Conservation (phyloP, 2,329 filamentous ascomycete genomes). For the Aspergillus nomiae region DNA sequence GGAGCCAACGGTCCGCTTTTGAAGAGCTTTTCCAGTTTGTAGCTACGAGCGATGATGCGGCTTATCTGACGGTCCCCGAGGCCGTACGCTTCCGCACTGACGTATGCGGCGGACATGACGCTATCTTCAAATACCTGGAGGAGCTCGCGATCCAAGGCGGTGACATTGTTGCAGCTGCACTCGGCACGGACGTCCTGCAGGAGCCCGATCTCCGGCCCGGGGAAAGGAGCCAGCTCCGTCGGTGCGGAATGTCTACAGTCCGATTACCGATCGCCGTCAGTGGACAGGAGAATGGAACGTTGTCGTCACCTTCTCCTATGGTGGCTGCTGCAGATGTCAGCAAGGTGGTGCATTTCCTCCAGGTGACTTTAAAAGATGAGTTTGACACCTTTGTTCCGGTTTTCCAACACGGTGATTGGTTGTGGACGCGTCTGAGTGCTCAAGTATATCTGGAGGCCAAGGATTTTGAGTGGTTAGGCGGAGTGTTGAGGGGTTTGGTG, state of each 20-base stretch:
- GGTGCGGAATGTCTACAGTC: constrained; percentile 2
- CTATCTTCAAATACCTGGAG: background rate
- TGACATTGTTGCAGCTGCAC: background rate
- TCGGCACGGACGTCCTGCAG: constrained; percentile 5
- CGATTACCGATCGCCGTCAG: background rate
- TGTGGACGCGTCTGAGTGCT: constrained; percentile 3
- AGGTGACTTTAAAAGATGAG: background rate
- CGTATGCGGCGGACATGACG: constrained; percentile 2
- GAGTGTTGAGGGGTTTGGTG: background rate
- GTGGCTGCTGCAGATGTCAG: background rate
- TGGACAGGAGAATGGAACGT: background rate
- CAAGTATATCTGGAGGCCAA: constrained; percentile 3
- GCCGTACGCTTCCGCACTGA: constrained; percentile 1
- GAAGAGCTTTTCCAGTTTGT: constrained; percentile 4
- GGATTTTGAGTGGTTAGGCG: constrained; percentile 4
- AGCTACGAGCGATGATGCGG: constrained; percentile 1
- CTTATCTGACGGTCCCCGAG: background rate
- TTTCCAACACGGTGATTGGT: constrained; percentile 1
- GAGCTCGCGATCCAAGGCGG: background rate
- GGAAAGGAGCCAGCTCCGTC: background rate
- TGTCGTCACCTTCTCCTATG: background rate
- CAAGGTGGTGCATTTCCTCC: background rate
- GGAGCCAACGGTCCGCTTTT: background rate
- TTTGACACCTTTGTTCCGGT: background rate
- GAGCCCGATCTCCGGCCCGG: background rate